Percentiles rank a stretch among this genome's conserved stretches.
These are phyloP conservation scores for Penicillium daleae DNA, from an alignment of 495 filamentous ascomycete genomes.

Conservation along the genomic window DNA sequence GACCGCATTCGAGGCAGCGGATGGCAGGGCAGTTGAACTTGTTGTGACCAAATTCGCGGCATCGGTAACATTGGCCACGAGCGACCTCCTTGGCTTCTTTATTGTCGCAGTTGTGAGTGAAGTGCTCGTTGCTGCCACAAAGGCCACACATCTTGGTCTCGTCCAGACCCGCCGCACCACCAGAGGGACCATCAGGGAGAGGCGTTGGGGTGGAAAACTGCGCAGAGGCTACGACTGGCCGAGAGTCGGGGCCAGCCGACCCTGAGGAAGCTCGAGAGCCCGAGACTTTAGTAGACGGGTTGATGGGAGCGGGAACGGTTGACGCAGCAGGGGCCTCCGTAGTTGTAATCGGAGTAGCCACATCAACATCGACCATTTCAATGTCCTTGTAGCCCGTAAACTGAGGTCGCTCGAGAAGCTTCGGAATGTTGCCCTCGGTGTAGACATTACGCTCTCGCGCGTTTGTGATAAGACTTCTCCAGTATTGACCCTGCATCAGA, in stretches of 20 bases:
- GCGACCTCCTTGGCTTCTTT: slow-evolving; percentile 40
- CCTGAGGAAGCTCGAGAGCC: slow-evolving; percentile 34
- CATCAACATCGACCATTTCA: slow-evolving; percentile 51
- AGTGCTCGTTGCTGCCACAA: slow-evolving; percentile 54
- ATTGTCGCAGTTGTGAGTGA: slow-evolving; percentile 54
- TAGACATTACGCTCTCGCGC: slow-evolving; percentile 75
- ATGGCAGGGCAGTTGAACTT: slow-evolving; percentile 42
- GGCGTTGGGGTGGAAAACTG: slow-evolving; percentile 31
- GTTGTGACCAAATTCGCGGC: slow-evolving; percentile 45
- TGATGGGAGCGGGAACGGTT: slow-evolving; percentile 5
- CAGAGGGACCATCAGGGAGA: slow-evolving; percentile 45
- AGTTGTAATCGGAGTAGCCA: not conserved
- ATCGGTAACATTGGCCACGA: slow-evolving; percentile 49
- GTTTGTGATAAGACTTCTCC: slow-evolving; percentile 81
- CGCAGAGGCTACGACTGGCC: slow-evolving; percentile 30
- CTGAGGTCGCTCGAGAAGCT: slow-evolving; percentile 54
- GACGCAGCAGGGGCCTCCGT: slow-evolving; percentile 8
- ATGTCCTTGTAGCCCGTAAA: slow-evolving; percentile 50
- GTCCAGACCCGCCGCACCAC: slow-evolving; percentile 51
- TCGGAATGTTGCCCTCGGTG: slow-evolving; percentile 67
- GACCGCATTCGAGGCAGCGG: slow-evolving; percentile 52
- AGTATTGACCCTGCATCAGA: slow-evolving; percentile 84
- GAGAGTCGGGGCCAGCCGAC: slow-evolving; percentile 31
- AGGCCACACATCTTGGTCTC: slow-evolving; percentile 44
- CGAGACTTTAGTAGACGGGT: slow-evolving; percentile 21